Evolutionary conservation across 257 asterid genomes (phyloP), one percentile per base, ranked within the genome.

Genomic region (Leptodermis oblonga): DNA sequence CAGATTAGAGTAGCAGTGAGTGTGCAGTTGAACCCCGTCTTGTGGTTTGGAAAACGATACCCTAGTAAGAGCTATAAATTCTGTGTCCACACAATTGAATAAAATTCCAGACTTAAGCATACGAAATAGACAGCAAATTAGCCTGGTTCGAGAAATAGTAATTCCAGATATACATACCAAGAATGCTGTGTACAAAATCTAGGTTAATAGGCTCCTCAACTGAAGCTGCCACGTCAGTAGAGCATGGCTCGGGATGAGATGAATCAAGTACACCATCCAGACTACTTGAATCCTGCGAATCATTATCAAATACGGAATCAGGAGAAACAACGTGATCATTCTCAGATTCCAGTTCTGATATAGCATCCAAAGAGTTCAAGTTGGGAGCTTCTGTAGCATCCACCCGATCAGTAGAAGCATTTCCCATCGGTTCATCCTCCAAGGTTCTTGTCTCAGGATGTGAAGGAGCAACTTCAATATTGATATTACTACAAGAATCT

Each of bases 251-350:
- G 63, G 81, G 69, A 70, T 62, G 78, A 78, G 84, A 67, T 58
- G 77, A 71, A 54, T 81, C 88, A 66, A 52, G 74, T 59, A 84
- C 68, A 46, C 83, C 95, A 79, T 87, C 79, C 1, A 41, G 60
- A 74, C 90, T 82, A 74, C 81, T 83, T 71, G 95, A 86, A 74
- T 79, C 74, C 26, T 71, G 69, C 39, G 92, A 85, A 80, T 81
- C 86, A 74, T 72, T 79, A 74, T 89, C 92, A 72, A 89, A 86
- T 64, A 76, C 87, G 0, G 87, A 75, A 81, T 88, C 86, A 54
- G 80, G 80, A 71, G 85, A 81, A 61, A 78, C 69, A 39, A 63
- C 75, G 70, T 81, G 85, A 61, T 79, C 81, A 74, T 84, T 81
- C 82, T 79, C 90, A 58, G 76, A 73, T 79, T 84, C 96, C 42